Base-by-base conservation (phyloP, 176 grass and related monocot species). In the Oryza rufipogon region DNA sequence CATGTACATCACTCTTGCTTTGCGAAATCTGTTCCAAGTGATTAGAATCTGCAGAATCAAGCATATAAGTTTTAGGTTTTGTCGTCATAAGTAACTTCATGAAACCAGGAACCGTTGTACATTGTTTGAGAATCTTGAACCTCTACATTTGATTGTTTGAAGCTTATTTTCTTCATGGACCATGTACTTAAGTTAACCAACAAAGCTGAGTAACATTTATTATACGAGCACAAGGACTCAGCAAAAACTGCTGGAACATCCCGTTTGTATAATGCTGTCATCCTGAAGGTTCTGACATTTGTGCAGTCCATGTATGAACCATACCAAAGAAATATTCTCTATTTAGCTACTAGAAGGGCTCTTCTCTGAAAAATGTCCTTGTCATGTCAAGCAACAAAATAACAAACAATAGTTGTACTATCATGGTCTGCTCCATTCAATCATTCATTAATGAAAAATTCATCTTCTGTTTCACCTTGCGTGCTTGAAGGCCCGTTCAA, bases 31-130 rank as follows among this genome's bases (percentile, higher is more conserved):
- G 49, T 45, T 76, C 45, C 11, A 4, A 69, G 66, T 84, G 15
- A 85, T 44, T 73, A 87, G 46, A 84, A 74, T 91, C 76, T 86
- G 86, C 86, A 84, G 48, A 84, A 71, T 42, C 75, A 91, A 89
- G 80, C 74, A 81, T 38, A 60, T 60, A 63, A 6, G 22, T 47
- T 30, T 81, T 85, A 51, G 78, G 56, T 34, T 44, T 68, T 67
- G 84, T 82, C 73, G 28, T 26, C 39, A 76, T 66, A 20, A 74
- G 77, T 61, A 77, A 73, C 69, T 89, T 83, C 71, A 75, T 90
- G 81, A 79, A 93, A 77, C 87, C 81, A 91, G 20, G 44, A 87
- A 77, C 17, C 45, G 15, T 47, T 67, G 87, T 64, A 80, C 32
- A 73, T 89, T 67, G 78, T 68, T 48, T 1, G 3, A 84, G 34